phyloP scores from a whole-genome alignment of 345 rosid species.

The Brassica incana region DNA sequence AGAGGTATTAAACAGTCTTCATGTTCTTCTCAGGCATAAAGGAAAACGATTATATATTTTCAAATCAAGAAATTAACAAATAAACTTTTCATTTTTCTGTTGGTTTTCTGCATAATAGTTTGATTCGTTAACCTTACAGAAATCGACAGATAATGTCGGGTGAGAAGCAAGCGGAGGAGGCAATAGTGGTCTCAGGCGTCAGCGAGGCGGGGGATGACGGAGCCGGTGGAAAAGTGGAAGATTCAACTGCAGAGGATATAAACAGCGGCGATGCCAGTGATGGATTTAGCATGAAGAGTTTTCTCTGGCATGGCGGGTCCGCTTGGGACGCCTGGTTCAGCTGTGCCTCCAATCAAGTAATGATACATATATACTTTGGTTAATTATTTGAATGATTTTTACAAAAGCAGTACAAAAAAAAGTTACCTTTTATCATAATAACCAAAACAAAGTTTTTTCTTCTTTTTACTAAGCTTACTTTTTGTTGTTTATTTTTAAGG shows the following conservation, averaged over 20 bases:
- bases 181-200: constrained; percentile 60
- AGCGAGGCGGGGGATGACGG: constrained; percentile 44
- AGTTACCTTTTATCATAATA: constrained; percentile 22
- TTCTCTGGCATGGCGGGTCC: constrained; percentile 97
- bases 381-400: not conserved
- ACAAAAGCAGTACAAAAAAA: not conserved
- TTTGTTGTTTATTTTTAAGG: not conserved
- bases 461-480: not conserved
- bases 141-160: constrained; percentile 53
- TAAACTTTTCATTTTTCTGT: not conserved
- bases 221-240: constrained; percentile 37
- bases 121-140: not conserved
- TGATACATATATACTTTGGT: not conserved
- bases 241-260: constrained; percentile 35
- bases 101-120: not conserved
- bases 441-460: constrained; percentile 43
- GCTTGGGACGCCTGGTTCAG: constrained; percentile 99
- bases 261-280: constrained; percentile 12
- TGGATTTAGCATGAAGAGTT: constrained; percentile 56
- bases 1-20: constrained; percentile 12
- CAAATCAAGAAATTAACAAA: not conserved
- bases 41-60: constrained; percentile 1
- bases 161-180: constrained; percentile 91
- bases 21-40: constrained; percentile 7
- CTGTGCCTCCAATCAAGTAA: constrained; percentile 93